Evolutionary conservation across 441 rosid species (phyloP), one percentile per base, ranked within the genome.

Genomic region (Jatropha multifida): DNA sequence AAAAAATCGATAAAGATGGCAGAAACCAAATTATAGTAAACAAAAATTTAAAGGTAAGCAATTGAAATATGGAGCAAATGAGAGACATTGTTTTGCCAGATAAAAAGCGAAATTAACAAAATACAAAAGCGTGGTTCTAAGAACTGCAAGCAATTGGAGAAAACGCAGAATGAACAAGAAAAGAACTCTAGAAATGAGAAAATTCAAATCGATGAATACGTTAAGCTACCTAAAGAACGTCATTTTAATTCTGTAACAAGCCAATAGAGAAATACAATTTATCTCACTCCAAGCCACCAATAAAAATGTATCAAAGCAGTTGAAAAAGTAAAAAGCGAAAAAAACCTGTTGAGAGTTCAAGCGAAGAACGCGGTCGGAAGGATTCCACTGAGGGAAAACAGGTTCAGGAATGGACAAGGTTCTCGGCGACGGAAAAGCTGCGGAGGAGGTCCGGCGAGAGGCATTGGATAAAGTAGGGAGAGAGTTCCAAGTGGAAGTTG

Each of bases 321-420:
- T 32, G 26, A 44, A 40, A 42, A 15, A 18, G 9, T 55, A 11
- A 67, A 17, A 51, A 61, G 59, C n/a, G 32, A 11, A 1, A 17
- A 23, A n/a, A 61, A 81, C 86, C 81, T 78, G 82, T n/a, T 66
- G 66, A 10, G 78, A 68, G 20, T 46, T 71, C 74, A 83, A 70
- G 77, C 86, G 82, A 67, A 80, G 82, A 48, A 83, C 81, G 80
- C 86, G 86, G 65, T 83, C 82, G 46, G 86, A 78, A 32, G 86
- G 86, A 11, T 52, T 81, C 86, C 86, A 83, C 66, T 44, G 66
- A 63, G 75, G 72, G 37, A 72, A 74, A 56, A 83, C 79, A 37
- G 84, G 75, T 18, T 81, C 77, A 12, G 84, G 82, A 9, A 74
- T 41, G 42, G 81, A 56, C 49, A 69, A 79, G 62, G 72, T 40